Evolutionary conservation across 495 filamentous ascomycete genomes (phyloP), one percentile per base, ranked within the genome.

Genomic region (Daldinia grandis): DNA sequence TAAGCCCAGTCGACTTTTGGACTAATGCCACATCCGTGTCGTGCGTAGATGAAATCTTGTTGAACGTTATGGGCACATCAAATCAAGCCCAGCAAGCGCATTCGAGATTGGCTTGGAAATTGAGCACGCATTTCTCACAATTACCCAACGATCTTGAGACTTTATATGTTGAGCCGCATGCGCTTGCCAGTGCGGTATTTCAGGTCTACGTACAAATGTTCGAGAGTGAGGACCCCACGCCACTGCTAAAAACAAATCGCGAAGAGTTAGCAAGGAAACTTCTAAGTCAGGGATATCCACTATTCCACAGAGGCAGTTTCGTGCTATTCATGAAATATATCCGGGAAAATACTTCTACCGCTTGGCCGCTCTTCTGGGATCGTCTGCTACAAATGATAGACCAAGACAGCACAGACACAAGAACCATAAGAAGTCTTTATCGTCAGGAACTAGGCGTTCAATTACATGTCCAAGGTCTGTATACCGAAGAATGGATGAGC

Each of bases 261-360:
- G 54, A 55, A 27, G 54, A 59, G 15, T 3, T 42, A 1, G 2
- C 15, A 25, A 24, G 12, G 8, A 50, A 27, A n/a, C 9, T 68
- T 28, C 37, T 30, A 33, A 15, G n/a, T 6, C 24, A 44, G 4
- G 3, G 12, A 35, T 62, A 44, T 56, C 63, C 71, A 8, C 44
- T 54, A 28, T 84, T 83, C 62, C 78, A 81, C 57, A 77, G 83
- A 49, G 78, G 74, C 37, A 82, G 76, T 49, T 80, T 87, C 51
- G 79, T 73, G 1, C 72, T 74, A 0, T 50, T 78, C 8, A 35
- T 79, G 15, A 77, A 74, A 44, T 50, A 60, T 24, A 50, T 78
- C 21, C 37, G 59, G 24, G 31, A 42, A 47, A 71, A 61, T 49
- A 59, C 30, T 6, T 63, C 71, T n/a, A 74, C 68, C 6, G 57